These are phyloP conservation scores for Pyricularia grisea DNA, from an alignment of 2,329 filamentous ascomycete species.

Conservation along the genomic window DNA sequence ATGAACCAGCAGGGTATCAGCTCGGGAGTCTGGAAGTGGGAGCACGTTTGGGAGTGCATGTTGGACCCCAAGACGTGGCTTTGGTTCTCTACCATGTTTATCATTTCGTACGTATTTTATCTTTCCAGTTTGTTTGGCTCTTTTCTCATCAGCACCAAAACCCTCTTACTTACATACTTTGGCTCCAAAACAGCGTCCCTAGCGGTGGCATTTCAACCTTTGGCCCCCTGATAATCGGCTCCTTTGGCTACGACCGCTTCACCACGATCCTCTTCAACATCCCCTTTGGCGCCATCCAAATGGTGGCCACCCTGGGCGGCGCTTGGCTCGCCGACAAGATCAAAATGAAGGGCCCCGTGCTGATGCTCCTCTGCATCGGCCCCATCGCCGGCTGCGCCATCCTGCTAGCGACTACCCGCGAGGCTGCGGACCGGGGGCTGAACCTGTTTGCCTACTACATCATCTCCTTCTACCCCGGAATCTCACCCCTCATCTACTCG, in stretches of 20 bases:
- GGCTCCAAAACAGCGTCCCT: constrained; percentile 28
- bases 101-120: constrained; percentile 31
- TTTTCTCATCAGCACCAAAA: background rate
- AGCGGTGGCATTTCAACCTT: constrained; percentile 46
- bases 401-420: constrained; percentile 24
- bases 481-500: constrained; percentile 48
- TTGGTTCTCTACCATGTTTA: constrained; percentile 44
- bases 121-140: background rate
- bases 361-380: constrained; percentile 14
- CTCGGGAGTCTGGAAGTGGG: constrained; percentile 39
- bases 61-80: constrained; percentile 52
- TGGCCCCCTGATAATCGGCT: constrained; percentile 40
- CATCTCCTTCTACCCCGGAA: constrained; percentile 13
- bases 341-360: constrained; percentile 44
- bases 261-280: constrained; percentile 45
- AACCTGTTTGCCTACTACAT: constrained; percentile 25
- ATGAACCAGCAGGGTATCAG: constrained; percentile 46
- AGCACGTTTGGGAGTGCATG: constrained; percentile 42
- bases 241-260: constrained; percentile 40
- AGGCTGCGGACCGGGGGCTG: constrained; percentile 48
- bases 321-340: constrained; percentile 44
- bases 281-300: constrained; percentile 44
- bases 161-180: background rate
- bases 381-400: constrained; percentile 18
- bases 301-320: constrained; percentile 44